A percentile compares a stretch with the other conserved stretches of the same genome.
These are phyloP conservation scores for Phytophthora brassicae DNA, from an alignment of 352 stramenopile species.

Conservation along the genomic window DNA sequence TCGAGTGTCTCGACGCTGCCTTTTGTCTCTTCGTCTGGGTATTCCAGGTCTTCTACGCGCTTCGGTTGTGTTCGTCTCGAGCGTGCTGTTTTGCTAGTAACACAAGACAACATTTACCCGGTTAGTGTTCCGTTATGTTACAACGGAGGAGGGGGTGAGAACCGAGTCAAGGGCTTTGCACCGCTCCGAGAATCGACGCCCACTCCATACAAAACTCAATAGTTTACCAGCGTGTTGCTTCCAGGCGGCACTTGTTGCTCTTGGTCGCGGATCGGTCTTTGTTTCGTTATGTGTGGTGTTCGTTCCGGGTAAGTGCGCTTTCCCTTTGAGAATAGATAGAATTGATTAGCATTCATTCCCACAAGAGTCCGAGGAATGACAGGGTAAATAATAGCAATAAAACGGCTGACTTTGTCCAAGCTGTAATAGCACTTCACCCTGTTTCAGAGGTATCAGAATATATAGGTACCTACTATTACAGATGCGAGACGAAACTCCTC, in stretches of 20 bases:
- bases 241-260: conserved; percentile 2
- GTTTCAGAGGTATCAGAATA: neutral
- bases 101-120: neutral
- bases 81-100: conserved; percentile 11
- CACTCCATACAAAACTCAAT: neutral
- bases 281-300: conserved; percentile 30
- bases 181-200: neutral
- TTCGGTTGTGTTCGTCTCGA: conserved; percentile 14
- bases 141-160: neutral
- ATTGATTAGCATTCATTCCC: no score
- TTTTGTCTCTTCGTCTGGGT: no score
- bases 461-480: neutral
- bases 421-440: no score
- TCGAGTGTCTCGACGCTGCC: no score
- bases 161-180: neutral
- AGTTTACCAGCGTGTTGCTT: no score
- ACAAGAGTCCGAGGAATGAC: no score
- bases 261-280: conserved; percentile 16
- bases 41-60: conserved; percentile 2
- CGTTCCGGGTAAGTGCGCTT: conserved; percentile 12
- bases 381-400: no score
- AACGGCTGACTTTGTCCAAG: no score
- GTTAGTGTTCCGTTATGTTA: conserved; percentile 20
- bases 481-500: neutral
- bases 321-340: neutral